Evolutionary conservation across 2,329 filamentous ascomycete species (phyloP).

Genomic region (Hypoxylon sp.): DNA sequence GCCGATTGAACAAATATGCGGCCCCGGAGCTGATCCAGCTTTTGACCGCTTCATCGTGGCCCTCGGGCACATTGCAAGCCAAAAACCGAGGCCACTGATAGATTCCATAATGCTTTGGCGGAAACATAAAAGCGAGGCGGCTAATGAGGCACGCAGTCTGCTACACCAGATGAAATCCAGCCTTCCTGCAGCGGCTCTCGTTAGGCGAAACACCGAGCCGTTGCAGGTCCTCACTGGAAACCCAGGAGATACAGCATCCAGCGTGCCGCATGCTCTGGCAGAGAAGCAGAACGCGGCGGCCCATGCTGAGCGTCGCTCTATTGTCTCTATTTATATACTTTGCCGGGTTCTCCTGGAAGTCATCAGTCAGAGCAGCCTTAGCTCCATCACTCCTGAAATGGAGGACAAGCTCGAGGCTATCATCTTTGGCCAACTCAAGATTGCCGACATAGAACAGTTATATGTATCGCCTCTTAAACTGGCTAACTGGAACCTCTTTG

Average conservation of each 20-base stretch:
- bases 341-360: constrained; percentile 95
- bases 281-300: constrained; percentile 78
- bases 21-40: constrained; percentile 84
- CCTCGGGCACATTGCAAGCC: constrained; percentile 91
- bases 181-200: constrained; percentile 62
- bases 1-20: constrained; percentile 89
- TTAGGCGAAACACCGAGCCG: constrained; percentile 82
- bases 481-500: constrained; percentile 96
- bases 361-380: constrained; percentile 87
- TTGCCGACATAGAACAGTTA: constrained; percentile 85
- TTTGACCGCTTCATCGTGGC: constrained; percentile 97
- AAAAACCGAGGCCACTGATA: constrained; percentile 94
- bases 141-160: constrained; percentile 74
- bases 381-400: constrained; percentile 88
- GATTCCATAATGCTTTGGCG: constrained; percentile 99
- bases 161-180: constrained; percentile 66
- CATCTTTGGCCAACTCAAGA: constrained; percentile 95
- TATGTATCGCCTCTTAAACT: constrained; percentile 83
- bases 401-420: constrained; percentile 94
- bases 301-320: constrained; percentile 88
- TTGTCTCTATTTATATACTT: constrained; percentile 94
- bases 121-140: constrained; percentile 93
- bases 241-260: constrained; percentile 49
- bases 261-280: constrained; percentile 58
- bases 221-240: constrained; percentile 60